Conservation (phyloP, 116 monocot species). For the Phalaenopsis hybrid region DNA sequence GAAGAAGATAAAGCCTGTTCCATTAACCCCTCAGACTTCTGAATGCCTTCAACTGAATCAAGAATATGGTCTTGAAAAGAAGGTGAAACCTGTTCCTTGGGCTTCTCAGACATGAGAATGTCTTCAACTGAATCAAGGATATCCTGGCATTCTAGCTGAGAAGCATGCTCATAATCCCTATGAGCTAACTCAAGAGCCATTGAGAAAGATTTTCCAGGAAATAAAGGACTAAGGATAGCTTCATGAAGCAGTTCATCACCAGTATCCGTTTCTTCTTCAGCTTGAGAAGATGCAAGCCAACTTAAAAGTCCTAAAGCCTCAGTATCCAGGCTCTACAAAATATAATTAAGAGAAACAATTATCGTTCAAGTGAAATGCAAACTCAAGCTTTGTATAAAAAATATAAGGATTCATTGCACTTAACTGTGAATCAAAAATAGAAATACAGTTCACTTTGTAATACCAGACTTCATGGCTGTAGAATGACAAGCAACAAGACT, state of each 20-base stretch:
- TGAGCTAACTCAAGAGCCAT: conserved; percentile 64
- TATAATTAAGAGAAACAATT: conserved; percentile 8
- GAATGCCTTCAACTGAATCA: conserved; percentile 49
- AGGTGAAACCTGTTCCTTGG: conserved; percentile 17
- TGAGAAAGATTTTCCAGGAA: conserved; percentile 36
- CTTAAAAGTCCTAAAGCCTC: conserved; percentile 72
- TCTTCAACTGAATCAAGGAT: conserved; percentile 79
- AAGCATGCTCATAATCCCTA: conserved; percentile 76
- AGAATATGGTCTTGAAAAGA: conserved; percentile 59
- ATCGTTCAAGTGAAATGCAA: not conserved
- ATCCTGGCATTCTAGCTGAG: conserved; percentile 88
- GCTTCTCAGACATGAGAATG: conserved; percentile 13
- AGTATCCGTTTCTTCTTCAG: conserved; percentile 51
- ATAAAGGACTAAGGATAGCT: conserved; percentile 68
- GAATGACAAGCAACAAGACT: not conserved
- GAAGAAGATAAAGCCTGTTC: conserved; percentile 8
- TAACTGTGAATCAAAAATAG: not conserved
- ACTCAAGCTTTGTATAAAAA: not conserved
- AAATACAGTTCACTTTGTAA: not conserved
- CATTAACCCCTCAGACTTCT: conserved; percentile 17
- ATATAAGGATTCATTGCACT: not conserved
- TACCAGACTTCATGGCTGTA: not conserved
- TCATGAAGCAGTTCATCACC: conserved; percentile 77
- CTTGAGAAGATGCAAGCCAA: conserved; percentile 96
- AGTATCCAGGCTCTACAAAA: conserved; percentile 38